These are phyloP conservation scores for Globisporangium polare DNA, from an alignment of 352 stramenopile species.

Conservation along the genomic window DNA sequence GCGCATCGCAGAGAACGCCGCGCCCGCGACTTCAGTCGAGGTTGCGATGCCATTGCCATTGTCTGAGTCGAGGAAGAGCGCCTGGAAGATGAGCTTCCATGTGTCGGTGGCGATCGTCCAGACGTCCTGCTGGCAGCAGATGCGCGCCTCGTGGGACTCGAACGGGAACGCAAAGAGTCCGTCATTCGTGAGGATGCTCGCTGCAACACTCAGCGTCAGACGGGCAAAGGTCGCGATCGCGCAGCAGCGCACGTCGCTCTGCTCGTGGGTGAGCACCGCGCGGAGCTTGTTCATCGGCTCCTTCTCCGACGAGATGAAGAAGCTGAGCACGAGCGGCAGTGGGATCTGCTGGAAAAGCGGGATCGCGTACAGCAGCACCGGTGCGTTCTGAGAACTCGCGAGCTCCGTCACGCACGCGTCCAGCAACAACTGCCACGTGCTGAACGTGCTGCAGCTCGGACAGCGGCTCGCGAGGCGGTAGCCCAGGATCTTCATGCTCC, in stretches of 20 bases:
- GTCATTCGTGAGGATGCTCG: conserved; percentile 40
- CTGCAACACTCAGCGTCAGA: conserved; percentile 46
- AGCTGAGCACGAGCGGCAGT: conserved; percentile 50
- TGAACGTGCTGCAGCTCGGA: conserved; percentile 51
- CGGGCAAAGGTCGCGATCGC: conserved; percentile 59
- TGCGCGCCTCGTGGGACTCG: conserved; percentile 76
- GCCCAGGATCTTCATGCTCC: conserved; percentile 58
- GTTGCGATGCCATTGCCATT: not conserved
- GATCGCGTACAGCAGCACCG: conserved; percentile 44
- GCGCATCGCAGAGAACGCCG: conserved; percentile 55
- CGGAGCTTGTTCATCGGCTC: conserved; percentile 81
- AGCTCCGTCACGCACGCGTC: conserved; percentile 62
- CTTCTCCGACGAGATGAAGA: conserved; percentile 59
- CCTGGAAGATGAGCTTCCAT: conserved; percentile 81
- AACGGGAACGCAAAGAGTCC: conserved; percentile 73
- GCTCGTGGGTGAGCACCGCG: conserved; percentile 59
- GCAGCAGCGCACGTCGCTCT: conserved; percentile 48
- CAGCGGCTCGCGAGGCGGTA: conserved; percentile 58
- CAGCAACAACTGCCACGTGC: conserved; percentile 63
- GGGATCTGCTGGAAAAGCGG: conserved; percentile 57
- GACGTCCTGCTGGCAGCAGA: conserved; percentile 79
- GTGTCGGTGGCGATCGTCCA: conserved; percentile 72
- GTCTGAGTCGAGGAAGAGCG: conserved; percentile 25
- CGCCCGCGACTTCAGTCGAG: conserved; percentile 24
- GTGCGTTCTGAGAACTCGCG: conserved; percentile 58